Evolutionary conservation across 2,329 filamentous ascomycete genomes (phyloP), one percentile per base, ranked within the genome.

Genomic region (Alternaria infectoria): DNA sequence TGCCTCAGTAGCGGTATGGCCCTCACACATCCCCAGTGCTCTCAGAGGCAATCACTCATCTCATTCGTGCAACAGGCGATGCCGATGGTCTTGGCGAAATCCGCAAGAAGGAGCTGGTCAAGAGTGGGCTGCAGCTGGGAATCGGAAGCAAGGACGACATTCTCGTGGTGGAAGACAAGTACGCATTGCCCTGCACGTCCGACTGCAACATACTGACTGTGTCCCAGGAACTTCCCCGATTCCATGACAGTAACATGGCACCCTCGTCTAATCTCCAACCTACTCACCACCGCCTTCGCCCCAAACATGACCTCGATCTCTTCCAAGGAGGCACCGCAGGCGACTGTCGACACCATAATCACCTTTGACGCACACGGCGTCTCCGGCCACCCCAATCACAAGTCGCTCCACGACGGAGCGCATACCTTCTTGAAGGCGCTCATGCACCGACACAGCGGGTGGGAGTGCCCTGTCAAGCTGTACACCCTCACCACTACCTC

Each of bases 311-410:
- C 83, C 40, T 79, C 76, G 6, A 74, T 79, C 17, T 77, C 80
- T 3, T 72, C 80, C 23, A 81, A 81, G 15, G 71, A 79, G 23
- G 78, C 84, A 2, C 87, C 86, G 2, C 77, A 81, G 36, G 82
- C 86, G 0, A 85, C 82, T 56, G 93, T 97, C 75, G 93, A 97
- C 80, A 87, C 91, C 26, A 86, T 99, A 70, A 85, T 99, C 69
- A 99, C 96, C 28, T 99, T 99, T 77, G 96, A 99, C 82, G 77
- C 81, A n/a, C 68, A 81, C 52, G 96, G 96, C 62, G 86, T 99
- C 52, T 97, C 93, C 62, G 88, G 88, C 46, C 96, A 99, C 81
- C 93, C 93, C 21, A 99, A 99, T 83, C 96, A 99, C 83, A 91
- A 92, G 67, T 93, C 93, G 6, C 87, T 98, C 9, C 93, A 93